Evolutionary conservation across 2,329 filamentous ascomycete species (phyloP), one percentile per base, ranked within the genome.

Genomic region (Aureobasidium pullulans): DNA sequence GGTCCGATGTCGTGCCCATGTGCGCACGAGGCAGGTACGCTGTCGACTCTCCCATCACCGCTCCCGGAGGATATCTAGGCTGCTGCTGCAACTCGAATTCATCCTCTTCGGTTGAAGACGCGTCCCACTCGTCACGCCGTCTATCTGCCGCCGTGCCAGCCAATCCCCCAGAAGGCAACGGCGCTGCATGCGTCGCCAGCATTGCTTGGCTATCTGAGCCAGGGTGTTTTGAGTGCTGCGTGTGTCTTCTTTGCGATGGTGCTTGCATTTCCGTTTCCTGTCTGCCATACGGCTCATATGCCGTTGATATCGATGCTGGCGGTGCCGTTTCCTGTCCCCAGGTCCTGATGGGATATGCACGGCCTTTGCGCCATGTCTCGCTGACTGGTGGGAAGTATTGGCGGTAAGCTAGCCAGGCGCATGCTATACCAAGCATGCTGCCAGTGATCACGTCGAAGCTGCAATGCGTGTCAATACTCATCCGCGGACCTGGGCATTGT

Each of bases 301-400:
- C 57, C 23, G 47, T 50, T 29, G 57, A 52, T n/a, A 48, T 23
- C 16, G 44, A 46, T 34, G 44, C 46, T 36, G 56, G 36, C 5
- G 54, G 54, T 31, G 42, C 39, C 4, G 77, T 76, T 40, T 75
- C 75, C 11, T 70, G 75, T n/a, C 79, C 81, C 81, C 81, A 84
- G 29, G 74, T 76, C 23, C 81, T 76, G 64, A 84, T 83, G 1
- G 81, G 79, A 65, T 83, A 81, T 28, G 82, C 82, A 9, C 81
- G 77, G 9, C 82, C 82, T 66, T 84, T 84, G 62, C 75, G 76
- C 79, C 79, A 81, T 5, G 79, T 72, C 65, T 84, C 79, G 40
- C 71, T 73, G 9, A 84, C 68, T 0, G 82, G 72, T 16, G 81
- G 82, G 69, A 84, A 84, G 66, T 84, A 84, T 67, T 84, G 81